Base-by-base conservation (phyloP, 495 filamentous ascomycete species). In the Chaetomium tenue region DNA sequence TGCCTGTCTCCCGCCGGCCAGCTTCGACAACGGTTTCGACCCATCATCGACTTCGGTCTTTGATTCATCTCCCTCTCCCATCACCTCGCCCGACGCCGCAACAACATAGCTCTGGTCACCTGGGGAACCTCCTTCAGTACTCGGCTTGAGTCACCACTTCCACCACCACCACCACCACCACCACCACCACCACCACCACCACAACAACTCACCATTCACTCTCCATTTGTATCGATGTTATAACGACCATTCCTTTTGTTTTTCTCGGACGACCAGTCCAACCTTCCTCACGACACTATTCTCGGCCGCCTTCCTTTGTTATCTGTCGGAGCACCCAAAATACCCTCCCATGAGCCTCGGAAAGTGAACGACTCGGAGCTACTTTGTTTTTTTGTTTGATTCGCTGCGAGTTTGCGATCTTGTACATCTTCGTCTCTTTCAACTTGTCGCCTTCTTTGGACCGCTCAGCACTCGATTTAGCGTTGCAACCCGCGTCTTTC, bases 311-410 rank as follows among this genome's bases (percentile, higher is more conserved):
- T 62, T 67, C 47, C 60, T 58, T 69, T 82, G 81, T 81, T 79
- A 77, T 83, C 85, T 86, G 81, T 87, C 72, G 68, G 72, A 75
- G 73, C 78, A 80, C 81, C 78, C 68, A 63, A 75, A 82, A 83
- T 81, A 82, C 79, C 82, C 79, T 79, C 78, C 76, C 77, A 91
- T 88, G 88, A 90, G 80, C 80, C 78, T 84, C 81, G 83, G 83
- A 87, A 76, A 76, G 58, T 80, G 66, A 80, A 85, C 80, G 80
- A 84, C 77, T 77, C 75, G 80, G 81, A 84, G 81, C 87, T 82
- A 71, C 59, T 76, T 75, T 75, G 79, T 74, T 37, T 69, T 75
- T 68, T 66, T 71, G 75, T 74, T 68, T 71, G 67, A 30, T 30
- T n/a, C 69, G 71, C 76, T 72, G 72, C 74, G 71, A 71, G 71